Evolutionary conservation across 1,284 basidiomycete genomes (phyloP).

Genomic region (Apiotrichum akiyoshidainum): DNA sequence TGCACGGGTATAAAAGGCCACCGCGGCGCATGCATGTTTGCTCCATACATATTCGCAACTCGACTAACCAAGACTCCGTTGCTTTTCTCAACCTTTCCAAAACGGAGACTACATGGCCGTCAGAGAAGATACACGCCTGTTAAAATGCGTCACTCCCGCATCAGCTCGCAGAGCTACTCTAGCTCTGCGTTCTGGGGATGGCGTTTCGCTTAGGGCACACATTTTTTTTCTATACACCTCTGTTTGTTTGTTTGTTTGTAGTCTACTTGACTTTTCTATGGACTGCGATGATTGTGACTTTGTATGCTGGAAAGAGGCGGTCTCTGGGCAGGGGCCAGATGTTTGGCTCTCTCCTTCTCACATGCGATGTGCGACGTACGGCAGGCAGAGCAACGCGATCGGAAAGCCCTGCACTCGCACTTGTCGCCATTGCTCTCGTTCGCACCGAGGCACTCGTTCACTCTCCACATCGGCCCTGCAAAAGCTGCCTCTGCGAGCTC

Average conservation of each 20-base stretch:
- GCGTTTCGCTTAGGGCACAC: constrained; percentile 49
- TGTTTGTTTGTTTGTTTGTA: background rate
- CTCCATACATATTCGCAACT: constrained; percentile 12
- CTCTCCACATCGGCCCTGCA: too few relatives aligned
- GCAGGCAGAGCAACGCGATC: too few relatives aligned
- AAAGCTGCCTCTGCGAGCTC: too few relatives aligned
- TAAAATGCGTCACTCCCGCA: constrained; percentile 35
- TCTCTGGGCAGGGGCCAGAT: too few relatives aligned
- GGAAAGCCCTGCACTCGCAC: too few relatives aligned
- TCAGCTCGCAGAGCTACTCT: constrained; percentile 6
- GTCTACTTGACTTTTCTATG: background rate
- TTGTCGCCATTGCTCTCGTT: too few relatives aligned
- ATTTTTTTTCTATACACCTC: constrained; percentile 12
- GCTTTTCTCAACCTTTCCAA: constrained; percentile 9
- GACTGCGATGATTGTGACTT: background rate
- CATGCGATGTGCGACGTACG: too few relatives aligned
- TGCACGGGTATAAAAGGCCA: background rate
- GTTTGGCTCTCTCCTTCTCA: too few relatives aligned
- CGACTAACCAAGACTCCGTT: constrained; percentile 17
- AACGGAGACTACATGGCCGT: constrained; percentile 17
- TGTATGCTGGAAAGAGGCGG: too few relatives aligned
- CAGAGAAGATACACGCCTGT: constrained; percentile 25
- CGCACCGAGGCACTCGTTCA: too few relatives aligned
- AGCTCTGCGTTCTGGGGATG: constrained; percentile 17
- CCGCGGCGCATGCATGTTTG: too few relatives aligned